Base-by-base conservation (phyloP, 805 yeast species). In the Wickerhamiella azymoides region DNA sequence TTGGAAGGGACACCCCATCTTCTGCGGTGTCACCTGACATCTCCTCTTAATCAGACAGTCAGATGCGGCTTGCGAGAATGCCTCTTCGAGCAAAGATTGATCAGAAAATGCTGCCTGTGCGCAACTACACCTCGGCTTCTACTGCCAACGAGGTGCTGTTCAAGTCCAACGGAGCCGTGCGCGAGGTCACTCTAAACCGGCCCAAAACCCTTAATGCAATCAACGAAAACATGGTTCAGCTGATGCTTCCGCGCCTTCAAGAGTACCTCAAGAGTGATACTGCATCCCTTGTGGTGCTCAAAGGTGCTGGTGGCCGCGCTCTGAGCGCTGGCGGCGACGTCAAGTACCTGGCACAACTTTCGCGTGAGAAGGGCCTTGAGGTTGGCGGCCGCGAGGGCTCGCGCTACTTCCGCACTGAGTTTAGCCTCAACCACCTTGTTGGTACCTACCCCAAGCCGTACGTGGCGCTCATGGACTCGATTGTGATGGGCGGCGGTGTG, bases 301-400 rank as follows among this genome's bases (percentile, higher is more conserved):
- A 76, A 47, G 80, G 89, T 27, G 64, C 62, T 8, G 73, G 72
- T 25, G 68, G 67, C 45, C 77, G 76, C 58, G 79, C 94, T 1
- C 77, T 89, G 50, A 85, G 96, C 63, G 94, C 97, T 27, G 98
- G 98, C 41, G 98, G 97, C 25, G 98, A 89, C 62, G 94, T 89
- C 38, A 79, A 89, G 36, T 76, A 74, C 43, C 78, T 86, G 56
- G 94, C 89, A 11, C 46, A 53, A 21, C 49, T 50, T 10, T 52
- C 55, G 37, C 54, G 54, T 18, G 55, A 57, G 6, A 38, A 57
- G 13, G 66, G 66, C 19, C 32, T 46, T 5, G 68, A 68, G 44
- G 67, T 67, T 50, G 82, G 81, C 55, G 54, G 69, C 32, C 59
- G 57, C 10, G 65, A 69, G 36, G 76, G 85, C 2, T 59, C 76